These are phyloP conservation scores for Anacardium occidentale DNA, from an alignment of 345 rosid genomes.

Conservation along the genomic window DNA sequence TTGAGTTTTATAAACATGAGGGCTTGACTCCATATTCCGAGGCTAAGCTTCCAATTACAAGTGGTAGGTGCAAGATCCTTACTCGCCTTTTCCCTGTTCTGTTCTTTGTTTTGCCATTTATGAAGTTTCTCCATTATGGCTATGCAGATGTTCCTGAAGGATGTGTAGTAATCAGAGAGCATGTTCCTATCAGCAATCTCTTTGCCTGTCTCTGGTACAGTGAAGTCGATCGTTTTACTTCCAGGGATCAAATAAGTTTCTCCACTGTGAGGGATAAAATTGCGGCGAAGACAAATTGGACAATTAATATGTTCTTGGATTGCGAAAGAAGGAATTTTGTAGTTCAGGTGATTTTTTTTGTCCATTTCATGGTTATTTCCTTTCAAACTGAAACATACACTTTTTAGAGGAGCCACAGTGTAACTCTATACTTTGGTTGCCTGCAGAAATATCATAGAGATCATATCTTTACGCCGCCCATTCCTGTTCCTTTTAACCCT, in stretches of 20 bases:
- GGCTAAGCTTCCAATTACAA: constrained; percentile 87
- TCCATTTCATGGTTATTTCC: neutral
- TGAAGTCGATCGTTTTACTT: constrained; percentile 95
- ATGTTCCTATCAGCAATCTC: constrained; percentile 86
- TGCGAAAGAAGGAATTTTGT: constrained; percentile 98
- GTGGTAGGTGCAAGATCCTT: constrained; percentile 54
- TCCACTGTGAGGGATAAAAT: constrained; percentile 91
- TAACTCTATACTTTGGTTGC: neutral
- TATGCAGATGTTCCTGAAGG: constrained; percentile 98
- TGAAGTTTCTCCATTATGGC: constrained; percentile 14
- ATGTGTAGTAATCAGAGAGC: constrained; percentile 94
- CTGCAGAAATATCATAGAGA: constrained; percentile 82
- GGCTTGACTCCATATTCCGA: constrained; percentile 82
- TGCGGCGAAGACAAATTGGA: constrained; percentile 73
- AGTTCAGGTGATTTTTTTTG: constrained; percentile 65
- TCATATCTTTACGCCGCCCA: constrained; percentile 23
- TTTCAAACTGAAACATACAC: neutral
- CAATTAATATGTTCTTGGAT: constrained; percentile 83
- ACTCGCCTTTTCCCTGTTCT: constrained; percentile 1
- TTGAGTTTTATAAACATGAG: constrained; percentile 84
- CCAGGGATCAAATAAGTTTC: constrained; percentile 97
- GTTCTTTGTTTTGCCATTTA: constrained; percentile 2
- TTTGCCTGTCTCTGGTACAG: constrained; percentile 96
- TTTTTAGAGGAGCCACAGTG: neutral
- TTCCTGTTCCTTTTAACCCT: constrained; percentile 1